Evolutionary conservation across 208 protist genomes (phyloP).

Genomic region (Leishmania braziliensis): DNA sequence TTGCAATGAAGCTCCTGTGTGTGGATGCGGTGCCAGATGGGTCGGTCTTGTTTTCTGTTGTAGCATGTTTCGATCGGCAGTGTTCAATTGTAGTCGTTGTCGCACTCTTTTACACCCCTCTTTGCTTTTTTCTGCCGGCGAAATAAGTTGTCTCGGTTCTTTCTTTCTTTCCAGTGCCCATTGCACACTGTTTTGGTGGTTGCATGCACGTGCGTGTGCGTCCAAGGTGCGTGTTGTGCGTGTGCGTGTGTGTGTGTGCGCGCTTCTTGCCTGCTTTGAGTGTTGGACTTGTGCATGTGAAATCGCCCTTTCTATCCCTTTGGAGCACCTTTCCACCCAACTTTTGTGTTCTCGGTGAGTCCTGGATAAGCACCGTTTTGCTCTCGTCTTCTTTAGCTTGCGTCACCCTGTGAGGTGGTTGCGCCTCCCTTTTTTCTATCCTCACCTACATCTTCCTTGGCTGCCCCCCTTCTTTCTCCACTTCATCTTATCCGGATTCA

Average conservation of each 20-base stretch:
- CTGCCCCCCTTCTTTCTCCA: neutral
- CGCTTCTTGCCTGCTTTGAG: neutral
- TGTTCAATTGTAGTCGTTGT: neutral
- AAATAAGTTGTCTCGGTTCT: neutral
- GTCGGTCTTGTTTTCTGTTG: neutral
- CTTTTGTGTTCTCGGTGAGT: too few species aligned
- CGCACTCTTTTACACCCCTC: neutral
- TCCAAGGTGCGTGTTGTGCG: neutral
- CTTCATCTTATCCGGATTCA: neutral
- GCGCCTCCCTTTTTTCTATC: neutral
- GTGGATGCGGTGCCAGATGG: neutral
- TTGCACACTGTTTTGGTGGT: neutral
- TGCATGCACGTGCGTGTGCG: neutral
- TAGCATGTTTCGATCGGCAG: neutral
- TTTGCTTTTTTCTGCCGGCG: neutral
- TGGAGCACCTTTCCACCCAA: neutral
- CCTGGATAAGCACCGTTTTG: neutral
- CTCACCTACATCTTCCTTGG: neutral
- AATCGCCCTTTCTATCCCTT: neutral
- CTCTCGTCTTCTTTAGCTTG: neutral
- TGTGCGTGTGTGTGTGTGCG: neutral
- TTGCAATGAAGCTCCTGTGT: neutral
- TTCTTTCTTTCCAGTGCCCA: neutral
- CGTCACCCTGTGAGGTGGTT: neutral
- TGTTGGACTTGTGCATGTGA: neutral